phyloP scores from a whole-genome alignment of 306 rosid genomes.

The apple (Malus domestica) region ASM211411v1 NC_041793.1:32941501-32942000 shows the following conservation, averaged over 20 bases:
- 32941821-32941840: slow-evolving; percentile 56
- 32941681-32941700: slow-evolving; percentile 76
- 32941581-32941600: background rate
- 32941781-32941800: slow-evolving; percentile 90
- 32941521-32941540: slow-evolving; percentile 89
- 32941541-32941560: slow-evolving; percentile 59
- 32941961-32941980: slow-evolving; percentile 10
- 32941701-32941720: slow-evolving; percentile 89
- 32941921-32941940: slow-evolving; percentile 72
- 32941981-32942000: slow-evolving; percentile 9
- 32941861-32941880: slow-evolving; percentile 70
- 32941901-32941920: slow-evolving; percentile 81
- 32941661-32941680: slow-evolving; percentile 40
- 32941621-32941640: background rate
- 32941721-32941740: slow-evolving; percentile 79
- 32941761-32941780: slow-evolving; percentile 83
- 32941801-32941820: slow-evolving; percentile 90
- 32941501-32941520: slow-evolving; percentile 65
- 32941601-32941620: background rate
- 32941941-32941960: slow-evolving; percentile 13
- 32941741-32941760: slow-evolving; percentile 88
- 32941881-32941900: slow-evolving; percentile 76
- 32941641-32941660: background rate
- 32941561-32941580: slow-evolving; percentile 25
- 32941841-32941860: slow-evolving; percentile 72